These are phyloP conservation scores for Dictyostelium purpureum DNA, from an alignment of 78 protist genomes.

Conservation along the genomic window DNA sequence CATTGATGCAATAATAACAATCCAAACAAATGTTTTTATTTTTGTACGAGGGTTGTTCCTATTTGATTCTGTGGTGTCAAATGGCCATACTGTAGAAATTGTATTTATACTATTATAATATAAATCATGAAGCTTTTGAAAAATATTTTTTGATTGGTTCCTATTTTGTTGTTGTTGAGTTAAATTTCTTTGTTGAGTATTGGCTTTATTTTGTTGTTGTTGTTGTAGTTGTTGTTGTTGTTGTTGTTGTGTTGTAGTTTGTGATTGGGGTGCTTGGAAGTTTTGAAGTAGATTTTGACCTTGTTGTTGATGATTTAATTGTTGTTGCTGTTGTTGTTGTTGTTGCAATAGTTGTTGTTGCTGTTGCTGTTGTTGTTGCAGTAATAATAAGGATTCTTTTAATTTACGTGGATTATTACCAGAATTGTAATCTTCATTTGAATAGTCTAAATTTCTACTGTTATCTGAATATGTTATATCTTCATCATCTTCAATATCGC, in stretches of 20 bases:
- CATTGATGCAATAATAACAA: neutral
- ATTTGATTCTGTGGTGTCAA: neutral
- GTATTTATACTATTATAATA: too few species aligned
- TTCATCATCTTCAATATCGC: neutral
- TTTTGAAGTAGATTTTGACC: neutral
- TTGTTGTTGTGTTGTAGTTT: neutral
- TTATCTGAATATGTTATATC: neutral
- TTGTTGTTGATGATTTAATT: neutral
- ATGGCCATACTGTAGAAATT: slow-evolving; percentile 8
- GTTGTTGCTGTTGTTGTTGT: neutral
- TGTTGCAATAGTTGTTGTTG: neutral
- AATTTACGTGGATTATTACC: neutral
- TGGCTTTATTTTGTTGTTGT: too few species aligned
- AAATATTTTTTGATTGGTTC: too few species aligned
- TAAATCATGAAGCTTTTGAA: too few species aligned
- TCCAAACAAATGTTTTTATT: neutral
- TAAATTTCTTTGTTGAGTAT: too few species aligned
- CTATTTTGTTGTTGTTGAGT: too few species aligned
- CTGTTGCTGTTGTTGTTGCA: neutral
- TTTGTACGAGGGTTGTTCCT: neutral
- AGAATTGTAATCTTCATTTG: too few species aligned
- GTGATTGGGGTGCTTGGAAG: too few species aligned
- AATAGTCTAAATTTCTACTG: neutral
- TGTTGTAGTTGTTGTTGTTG: neutral
- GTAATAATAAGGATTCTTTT: neutral